Evolutionary conservation across 2,329 filamentous ascomycete species (phyloP).

Genomic region (Colletotrichum orbiculare): DNA sequence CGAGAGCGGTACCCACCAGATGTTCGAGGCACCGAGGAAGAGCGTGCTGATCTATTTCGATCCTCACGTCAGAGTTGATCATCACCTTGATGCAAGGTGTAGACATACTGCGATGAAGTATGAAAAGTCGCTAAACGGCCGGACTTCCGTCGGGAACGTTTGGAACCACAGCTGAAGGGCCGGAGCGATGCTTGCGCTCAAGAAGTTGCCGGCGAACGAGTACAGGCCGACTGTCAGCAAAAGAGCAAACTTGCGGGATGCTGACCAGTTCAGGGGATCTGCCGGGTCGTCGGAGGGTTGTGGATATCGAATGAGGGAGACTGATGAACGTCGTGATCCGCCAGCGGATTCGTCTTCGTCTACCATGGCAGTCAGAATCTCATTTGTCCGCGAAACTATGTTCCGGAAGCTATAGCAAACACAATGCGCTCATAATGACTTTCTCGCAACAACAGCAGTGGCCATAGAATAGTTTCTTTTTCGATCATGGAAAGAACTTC

Average conservation of each 20-base stretch:
- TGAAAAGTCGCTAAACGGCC: conserved; percentile 42
- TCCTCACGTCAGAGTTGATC: neutral
- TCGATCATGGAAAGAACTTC: neutral
- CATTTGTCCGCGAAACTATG: neutral
- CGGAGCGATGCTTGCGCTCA: conserved; percentile 45
- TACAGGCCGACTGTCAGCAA: conserved; percentile 45
- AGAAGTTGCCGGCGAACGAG: conserved; percentile 49
- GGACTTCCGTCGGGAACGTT: conserved; percentile 42
- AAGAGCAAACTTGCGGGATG: conserved; percentile 46
- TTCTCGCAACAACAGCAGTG: no score
- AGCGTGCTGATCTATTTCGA: conserved; percentile 45
- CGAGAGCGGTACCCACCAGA: conserved; percentile 50
- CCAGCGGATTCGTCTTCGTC: conserved; percentile 13
- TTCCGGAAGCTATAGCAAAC: no score
- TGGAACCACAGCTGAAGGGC: conserved; percentile 46
- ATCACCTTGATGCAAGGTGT: neutral
- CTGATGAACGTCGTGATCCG: conserved; percentile 9
- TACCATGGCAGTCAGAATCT: neutral
- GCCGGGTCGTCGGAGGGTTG: conserved; percentile 45
- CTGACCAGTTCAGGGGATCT: conserved; percentile 50
- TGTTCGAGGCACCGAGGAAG: conserved; percentile 47
- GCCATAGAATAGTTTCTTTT: neutral
- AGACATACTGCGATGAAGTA: conserved; percentile 46
- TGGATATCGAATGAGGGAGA: conserved; percentile 39
- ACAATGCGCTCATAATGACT: no score